Percentiles rank a stretch among this genome's conserved stretches.
Conservation (phyloP, 2,329 filamentous ascomycete species). For the Domatiomyces globalis region DNA sequence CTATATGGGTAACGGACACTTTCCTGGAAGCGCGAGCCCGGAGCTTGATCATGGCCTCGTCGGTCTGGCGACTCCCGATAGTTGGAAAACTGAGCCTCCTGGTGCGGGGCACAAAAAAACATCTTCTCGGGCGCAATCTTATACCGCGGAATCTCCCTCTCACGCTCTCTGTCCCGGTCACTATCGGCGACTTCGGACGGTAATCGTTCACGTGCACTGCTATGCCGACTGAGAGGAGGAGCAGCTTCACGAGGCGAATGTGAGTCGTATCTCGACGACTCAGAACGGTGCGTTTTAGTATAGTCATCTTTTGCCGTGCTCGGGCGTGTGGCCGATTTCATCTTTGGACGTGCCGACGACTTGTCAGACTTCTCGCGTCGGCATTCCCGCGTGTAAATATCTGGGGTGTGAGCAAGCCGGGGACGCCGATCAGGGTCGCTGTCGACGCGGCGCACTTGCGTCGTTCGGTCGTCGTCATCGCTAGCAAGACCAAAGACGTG, state of each 20-base stretch:
- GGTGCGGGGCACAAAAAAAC: not conserved
- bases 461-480: constrained; percentile 5
- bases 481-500: constrained; percentile 10
- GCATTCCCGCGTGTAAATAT: not conserved
- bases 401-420: no score
- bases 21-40: not conserved
- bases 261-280: constrained; percentile 8
- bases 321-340: constrained; percentile 3
- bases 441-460: not conserved
- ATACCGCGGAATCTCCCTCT: not conserved
- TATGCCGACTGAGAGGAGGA: not conserved
- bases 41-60: not conserved
- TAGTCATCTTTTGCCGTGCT: constrained; percentile 7
- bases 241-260: not conserved
- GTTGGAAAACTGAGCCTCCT: not conserved
- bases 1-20: not conserved
- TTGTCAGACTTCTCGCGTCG: not conserved
- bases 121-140: not conserved
- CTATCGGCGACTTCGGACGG: not conserved
- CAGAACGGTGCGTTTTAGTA: constrained; percentile 6
- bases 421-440: not conserved
- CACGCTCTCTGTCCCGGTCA: not conserved
- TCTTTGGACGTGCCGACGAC: not conserved
- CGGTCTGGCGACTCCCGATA: not conserved
- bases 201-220: not conserved